Conservation (phyloP, 1,284 basidiomycete genomes). For the Uromyces viciae-fabae region DNA sequence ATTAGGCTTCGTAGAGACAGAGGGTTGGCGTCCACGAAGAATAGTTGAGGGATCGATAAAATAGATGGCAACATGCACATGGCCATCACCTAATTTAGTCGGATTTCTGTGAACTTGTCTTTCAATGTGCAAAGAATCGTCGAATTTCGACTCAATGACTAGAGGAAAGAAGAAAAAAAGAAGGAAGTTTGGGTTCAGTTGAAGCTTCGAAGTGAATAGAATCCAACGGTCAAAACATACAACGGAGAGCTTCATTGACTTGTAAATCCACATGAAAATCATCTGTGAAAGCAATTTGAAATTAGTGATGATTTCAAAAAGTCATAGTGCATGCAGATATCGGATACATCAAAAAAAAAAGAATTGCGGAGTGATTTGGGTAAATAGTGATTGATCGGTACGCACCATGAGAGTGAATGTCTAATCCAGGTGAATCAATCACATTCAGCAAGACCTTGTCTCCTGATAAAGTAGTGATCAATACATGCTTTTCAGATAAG, state of each 20-base stretch:
- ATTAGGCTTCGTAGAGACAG: not conserved
- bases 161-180: not conserved
- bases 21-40: not conserved
- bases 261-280: slow-evolving; percentile 38
- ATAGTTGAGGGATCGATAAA: slow-evolving; percentile 35
- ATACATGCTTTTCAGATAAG: slow-evolving; percentile 2
- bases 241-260: slow-evolving; percentile 31
- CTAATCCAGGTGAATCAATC: slow-evolving; percentile 35
- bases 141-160: slow-evolving; percentile 39
- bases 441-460: slow-evolving; percentile 19
- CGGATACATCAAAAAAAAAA: not conserved
- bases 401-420: slow-evolving; percentile 39
- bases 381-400: not conserved
- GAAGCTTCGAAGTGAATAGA: too few relatives aligned
- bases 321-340: not conserved
- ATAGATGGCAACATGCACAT: slow-evolving; percentile 36
- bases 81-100: slow-evolving; percentile 24
- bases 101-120: slow-evolving; percentile 43
- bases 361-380: not conserved
- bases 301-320: not conserved
- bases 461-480: slow-evolving; percentile 7
- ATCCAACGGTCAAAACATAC: not conserved
- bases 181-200: too few relatives aligned
- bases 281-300: slow-evolving; percentile 15
- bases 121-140: slow-evolving; percentile 27